Conservation (phyloP, 202 grass and related monocot genomes). For the Tripidium arundinaceum region DNA sequence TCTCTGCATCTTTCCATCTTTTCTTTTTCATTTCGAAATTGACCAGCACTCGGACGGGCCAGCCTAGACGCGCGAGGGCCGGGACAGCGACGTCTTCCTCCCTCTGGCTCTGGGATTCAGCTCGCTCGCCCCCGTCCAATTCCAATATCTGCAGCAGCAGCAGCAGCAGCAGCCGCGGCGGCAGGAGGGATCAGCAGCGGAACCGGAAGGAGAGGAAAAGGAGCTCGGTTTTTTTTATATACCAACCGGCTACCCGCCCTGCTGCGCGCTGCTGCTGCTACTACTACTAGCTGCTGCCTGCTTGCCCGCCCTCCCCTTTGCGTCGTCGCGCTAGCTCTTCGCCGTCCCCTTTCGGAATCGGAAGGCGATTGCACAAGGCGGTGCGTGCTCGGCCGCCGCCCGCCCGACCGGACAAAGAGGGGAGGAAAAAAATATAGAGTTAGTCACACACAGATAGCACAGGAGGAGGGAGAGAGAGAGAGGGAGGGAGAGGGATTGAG, state of each 20-base stretch:
- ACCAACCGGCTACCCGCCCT: constrained; percentile 21
- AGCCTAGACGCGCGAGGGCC: background rate
- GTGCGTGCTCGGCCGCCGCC: background rate
- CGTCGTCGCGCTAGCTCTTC: constrained; percentile 34
- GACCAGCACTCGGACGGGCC: constrained; percentile 50
- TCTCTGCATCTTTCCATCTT: constrained; percentile 56
- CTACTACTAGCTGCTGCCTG: background rate
- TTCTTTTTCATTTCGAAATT: constrained; percentile 64
- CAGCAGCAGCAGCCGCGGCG: background rate
- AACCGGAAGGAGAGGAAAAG: background rate
- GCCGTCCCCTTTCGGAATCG: constrained; percentile 65
- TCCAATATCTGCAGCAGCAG: constrained; percentile 45
- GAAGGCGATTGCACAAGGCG: constrained; percentile 89
- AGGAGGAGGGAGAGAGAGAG: constrained; percentile 1
- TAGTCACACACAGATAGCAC: constrained; percentile 39
- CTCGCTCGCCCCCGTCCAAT: constrained; percentile 35
- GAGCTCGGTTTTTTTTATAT: constrained; percentile 31
- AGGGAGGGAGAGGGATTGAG: constrained; percentile 48
- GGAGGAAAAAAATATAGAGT: constrained; percentile 48
- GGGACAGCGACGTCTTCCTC: constrained; percentile 63
- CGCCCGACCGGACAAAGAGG: constrained; percentile 46
- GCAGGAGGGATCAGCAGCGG: constrained; percentile 37
- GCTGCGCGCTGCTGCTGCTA: background rate
- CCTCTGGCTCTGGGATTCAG: constrained; percentile 23
- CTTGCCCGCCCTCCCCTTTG: constrained; percentile 12